Evolutionary conservation across 106 monocot species (phyloP).

Genomic region (Dendrobium officinale): DNA sequence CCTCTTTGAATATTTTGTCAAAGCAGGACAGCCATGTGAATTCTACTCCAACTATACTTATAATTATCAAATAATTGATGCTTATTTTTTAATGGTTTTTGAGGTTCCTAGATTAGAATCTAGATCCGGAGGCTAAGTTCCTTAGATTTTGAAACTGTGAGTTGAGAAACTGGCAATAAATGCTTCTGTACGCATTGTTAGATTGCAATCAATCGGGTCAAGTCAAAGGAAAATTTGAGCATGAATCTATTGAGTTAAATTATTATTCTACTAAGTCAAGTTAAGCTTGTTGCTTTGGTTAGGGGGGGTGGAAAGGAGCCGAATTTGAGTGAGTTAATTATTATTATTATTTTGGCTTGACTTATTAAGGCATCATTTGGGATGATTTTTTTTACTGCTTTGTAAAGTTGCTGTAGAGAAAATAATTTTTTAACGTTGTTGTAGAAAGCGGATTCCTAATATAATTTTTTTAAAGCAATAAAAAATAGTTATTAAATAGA

Average conservation of each 20-base stretch:
- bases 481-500: too few relatives aligned
- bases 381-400: too few relatives aligned
- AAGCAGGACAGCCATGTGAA: not conserved
- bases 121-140: not conserved
- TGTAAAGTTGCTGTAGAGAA: too few relatives aligned
- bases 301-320: not conserved
- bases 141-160: not conserved
- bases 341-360: too few relatives aligned
- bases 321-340: too few relatives aligned
- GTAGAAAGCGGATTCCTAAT: too few relatives aligned
- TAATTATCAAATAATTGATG: too few relatives aligned
- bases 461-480: too few relatives aligned
- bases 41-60: too few relatives aligned
- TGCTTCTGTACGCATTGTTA: not conserved
- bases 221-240: not conserved
- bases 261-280: not conserved
- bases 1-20: not conserved
- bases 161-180: not conserved
- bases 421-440: too few relatives aligned
- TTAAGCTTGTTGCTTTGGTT: not conserved
- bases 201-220: not conserved
- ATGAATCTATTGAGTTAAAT: not conserved
- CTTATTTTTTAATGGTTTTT: not conserved
- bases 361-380: too few relatives aligned
- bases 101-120: not conserved